A percentile compares a stretch with the other conserved stretches of the same genome.
phyloP scores from a whole-genome alignment of 2,329 filamentous ascomycete species.

The Colletotrichum tanaceti region DNA sequence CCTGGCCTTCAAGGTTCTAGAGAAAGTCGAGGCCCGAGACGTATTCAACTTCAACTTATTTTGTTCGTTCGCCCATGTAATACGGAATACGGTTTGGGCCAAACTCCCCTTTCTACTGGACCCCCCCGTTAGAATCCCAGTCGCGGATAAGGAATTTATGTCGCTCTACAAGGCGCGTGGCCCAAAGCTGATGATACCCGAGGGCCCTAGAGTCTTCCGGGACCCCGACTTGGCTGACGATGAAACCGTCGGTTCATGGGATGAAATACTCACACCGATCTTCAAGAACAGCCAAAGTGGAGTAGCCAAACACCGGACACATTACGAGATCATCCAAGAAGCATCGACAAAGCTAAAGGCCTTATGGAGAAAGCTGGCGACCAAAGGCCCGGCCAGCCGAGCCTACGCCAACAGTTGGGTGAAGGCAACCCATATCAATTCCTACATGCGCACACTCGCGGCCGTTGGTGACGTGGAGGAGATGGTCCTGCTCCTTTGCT shows the following conservation, averaged over 20 bases:
- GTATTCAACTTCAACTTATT: slow-evolving; percentile 42
- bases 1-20: slow-evolving; percentile 25
- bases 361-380: slow-evolving; percentile 24
- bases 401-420: slow-evolving; percentile 19
- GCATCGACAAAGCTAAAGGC: slow-evolving; percentile 21
- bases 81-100: slow-evolving; percentile 37
- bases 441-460: slow-evolving; percentile 73
- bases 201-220: neutral
- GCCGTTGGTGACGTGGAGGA: slow-evolving; percentile 68
- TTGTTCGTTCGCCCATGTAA: slow-evolving; percentile 13
- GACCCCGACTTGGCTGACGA: neutral
- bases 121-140: slow-evolving; percentile 12
- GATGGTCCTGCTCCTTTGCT: slow-evolving; percentile 67
- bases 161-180: slow-evolving; percentile 15
- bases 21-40: slow-evolving; percentile 16
- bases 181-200: neutral
- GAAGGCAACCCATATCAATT: slow-evolving; percentile 58
- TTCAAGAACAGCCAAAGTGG: neutral
- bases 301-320: neutral
- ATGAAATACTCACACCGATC: neutral
- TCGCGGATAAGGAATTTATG: slow-evolving; percentile 10
- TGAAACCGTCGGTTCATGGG: neutral
- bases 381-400: neutral
- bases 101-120: slow-evolving; percentile 48
- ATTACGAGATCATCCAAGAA: neutral